Evolutionary conservation across 2,329 filamentous ascomycete genomes (phyloP).

Genomic region (Conoideocrella luteorostrata): DNA sequence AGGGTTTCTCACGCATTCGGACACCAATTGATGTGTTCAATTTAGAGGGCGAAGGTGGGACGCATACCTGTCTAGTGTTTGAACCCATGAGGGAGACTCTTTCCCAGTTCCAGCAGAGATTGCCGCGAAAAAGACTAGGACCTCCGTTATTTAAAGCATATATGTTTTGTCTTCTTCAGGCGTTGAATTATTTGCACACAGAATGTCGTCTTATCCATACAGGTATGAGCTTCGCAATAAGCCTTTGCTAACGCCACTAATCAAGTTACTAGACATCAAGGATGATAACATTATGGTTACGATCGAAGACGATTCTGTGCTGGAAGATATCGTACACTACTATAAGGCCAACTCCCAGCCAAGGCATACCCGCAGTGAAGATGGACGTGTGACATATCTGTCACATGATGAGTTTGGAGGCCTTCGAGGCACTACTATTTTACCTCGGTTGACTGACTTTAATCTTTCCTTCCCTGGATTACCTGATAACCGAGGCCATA

Average conservation of each 20-base stretch:
- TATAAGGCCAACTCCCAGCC: constrained; percentile 4
- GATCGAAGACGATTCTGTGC: constrained; percentile 12
- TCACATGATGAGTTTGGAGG: constrained; percentile 14
- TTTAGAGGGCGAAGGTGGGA: constrained; percentile 11
- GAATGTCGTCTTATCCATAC: constrained; percentile 16
- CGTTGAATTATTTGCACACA: constrained; percentile 15
- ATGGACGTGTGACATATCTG: constrained; percentile 12
- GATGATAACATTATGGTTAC: constrained; percentile 18
- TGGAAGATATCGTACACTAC: constrained; percentile 8
- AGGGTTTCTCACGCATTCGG: constrained; percentile 11
- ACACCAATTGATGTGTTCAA: constrained; percentile 13
- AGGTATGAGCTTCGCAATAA: constrained; percentile 7
- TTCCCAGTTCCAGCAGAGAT: constrained; percentile 10
- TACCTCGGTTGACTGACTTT: constrained; percentile 16
- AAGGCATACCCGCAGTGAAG: constrained; percentile 7
- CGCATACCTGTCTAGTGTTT: constrained; percentile 17
- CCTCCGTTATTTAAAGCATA: constrained; percentile 13
- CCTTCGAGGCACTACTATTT: constrained; percentile 6
- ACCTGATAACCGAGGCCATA: constrained; percentile 4
- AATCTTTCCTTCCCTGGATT: constrained; percentile 12
- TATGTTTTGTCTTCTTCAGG: constrained; percentile 9
- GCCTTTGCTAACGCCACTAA: background rate
- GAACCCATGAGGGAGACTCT: constrained; percentile 17
- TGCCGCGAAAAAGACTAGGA: constrained; percentile 10
- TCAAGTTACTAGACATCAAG: constrained; percentile 13